These are phyloP conservation scores for Penicillium nordicum DNA, from an alignment of 2,329 filamentous ascomycete species.

Conservation along the genomic window DNA sequence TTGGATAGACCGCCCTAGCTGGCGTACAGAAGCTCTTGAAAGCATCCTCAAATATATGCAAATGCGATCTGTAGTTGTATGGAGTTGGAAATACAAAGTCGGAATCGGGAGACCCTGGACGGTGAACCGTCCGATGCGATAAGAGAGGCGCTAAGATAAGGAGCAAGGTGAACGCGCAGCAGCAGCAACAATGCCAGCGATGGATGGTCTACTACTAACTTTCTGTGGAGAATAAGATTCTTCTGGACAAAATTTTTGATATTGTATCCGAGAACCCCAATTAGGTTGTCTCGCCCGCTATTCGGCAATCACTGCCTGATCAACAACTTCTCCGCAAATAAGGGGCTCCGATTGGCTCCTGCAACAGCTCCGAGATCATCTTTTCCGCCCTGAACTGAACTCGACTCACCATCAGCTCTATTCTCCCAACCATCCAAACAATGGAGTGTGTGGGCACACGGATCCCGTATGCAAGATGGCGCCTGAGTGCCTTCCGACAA, in stretches of 20 bases:
- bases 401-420: neutral
- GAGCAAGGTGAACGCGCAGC: neutral
- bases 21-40: slow-evolving; percentile 19
- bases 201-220: neutral
- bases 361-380: slow-evolving; percentile 6
- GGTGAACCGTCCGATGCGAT: slow-evolving; percentile 10
- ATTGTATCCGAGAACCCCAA: neutral
- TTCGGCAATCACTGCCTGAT: neutral
- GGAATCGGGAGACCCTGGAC: slow-evolving; percentile 4
- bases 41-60: slow-evolving; percentile 22
- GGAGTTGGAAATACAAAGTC: slow-evolving; percentile 2
- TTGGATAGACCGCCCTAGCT: slow-evolving; percentile 21
- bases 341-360: slow-evolving; percentile 15
- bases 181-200: neutral
- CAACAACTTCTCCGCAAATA: slow-evolving; percentile 16
- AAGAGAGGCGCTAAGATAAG: slow-evolving; percentile 20
- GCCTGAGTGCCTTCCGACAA: slow-evolving; percentile 26
- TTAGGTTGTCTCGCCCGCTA: neutral
- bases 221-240: neutral
- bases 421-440: neutral
- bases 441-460: slow-evolving; percentile 30
- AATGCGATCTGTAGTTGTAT: neutral
- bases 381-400: neutral
- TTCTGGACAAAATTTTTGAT: neutral
- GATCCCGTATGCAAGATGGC: slow-evolving; percentile 34